Percentiles rank a stretch among this genome's conserved stretches.
Evolutionary conservation across 345 rosid genomes (phyloP).

Genomic region (Erysimum cheiranthoides): DNA sequence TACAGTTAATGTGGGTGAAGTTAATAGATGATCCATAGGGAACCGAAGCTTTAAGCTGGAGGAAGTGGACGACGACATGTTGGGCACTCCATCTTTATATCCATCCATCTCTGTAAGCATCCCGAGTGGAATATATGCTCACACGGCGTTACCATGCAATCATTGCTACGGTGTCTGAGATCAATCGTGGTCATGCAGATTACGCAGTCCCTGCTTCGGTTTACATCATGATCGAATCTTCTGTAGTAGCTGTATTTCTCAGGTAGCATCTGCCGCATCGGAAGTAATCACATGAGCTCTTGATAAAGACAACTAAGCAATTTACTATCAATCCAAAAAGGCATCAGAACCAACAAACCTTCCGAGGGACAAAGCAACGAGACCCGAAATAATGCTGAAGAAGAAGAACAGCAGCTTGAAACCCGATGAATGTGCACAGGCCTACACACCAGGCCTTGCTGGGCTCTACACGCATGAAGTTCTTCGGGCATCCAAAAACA

Average conservation of each 20-base stretch:
- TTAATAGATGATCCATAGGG: constrained; percentile 28
- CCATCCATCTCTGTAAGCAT: constrained; percentile 99
- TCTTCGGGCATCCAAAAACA: constrained; percentile 91
- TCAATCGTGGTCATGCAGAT: constrained; percentile 96
- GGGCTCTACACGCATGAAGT: constrained; percentile 92
- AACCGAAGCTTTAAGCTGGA: constrained; percentile 56
- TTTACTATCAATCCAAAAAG: not conserved
- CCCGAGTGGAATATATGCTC: constrained; percentile 95
- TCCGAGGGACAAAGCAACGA: constrained; percentile 92
- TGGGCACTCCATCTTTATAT: constrained; percentile 99
- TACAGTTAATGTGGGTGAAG: constrained; percentile 31
- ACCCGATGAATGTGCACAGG: constrained; percentile 66
- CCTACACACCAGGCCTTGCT: constrained; percentile 82
- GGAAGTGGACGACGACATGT: constrained; percentile 96
- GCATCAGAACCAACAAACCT: constrained; percentile 60
- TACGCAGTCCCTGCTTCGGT: constrained; percentile 75
- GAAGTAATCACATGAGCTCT: constrained; percentile 57
- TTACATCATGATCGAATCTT: constrained; percentile 61
- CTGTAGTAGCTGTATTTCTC: constrained; percentile 93
- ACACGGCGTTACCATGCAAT: constrained; percentile 97
- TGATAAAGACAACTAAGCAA: constrained; percentile 76
- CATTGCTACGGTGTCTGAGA: constrained; percentile 61
- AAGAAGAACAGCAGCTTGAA: constrained; percentile 88
- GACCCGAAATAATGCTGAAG: constrained; percentile 97
- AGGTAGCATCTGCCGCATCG: constrained; percentile 76